Conservation (phyloP, 345 rosid genomes). For the Eucalyptus dawsonii region DNA sequence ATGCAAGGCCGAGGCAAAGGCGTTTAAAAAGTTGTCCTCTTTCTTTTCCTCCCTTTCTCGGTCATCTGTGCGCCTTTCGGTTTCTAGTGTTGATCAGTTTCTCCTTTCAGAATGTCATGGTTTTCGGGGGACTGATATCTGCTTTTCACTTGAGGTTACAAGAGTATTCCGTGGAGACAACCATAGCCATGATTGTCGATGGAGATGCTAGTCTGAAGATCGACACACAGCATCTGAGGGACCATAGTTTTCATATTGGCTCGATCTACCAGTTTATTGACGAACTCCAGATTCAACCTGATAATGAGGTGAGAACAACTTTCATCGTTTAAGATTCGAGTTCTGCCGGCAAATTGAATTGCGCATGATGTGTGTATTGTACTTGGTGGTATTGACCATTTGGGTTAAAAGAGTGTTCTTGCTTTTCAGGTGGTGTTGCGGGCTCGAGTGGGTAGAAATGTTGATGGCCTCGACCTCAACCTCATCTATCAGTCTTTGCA, state of each 20-base stretch:
- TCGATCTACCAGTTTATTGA: slow-evolving; percentile 52
- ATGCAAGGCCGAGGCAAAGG: not conserved
- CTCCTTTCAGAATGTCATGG: not conserved
- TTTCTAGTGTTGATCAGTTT: not conserved
- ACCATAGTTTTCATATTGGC: slow-evolving; percentile 47
- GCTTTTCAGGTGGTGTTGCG: slow-evolving; percentile 41
- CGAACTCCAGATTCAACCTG: slow-evolving; percentile 51
- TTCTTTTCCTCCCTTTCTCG: not conserved
- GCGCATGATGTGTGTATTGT: not conserved
- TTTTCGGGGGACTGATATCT: not conserved
- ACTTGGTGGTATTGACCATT: not conserved
- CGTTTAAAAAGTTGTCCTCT: not conserved
- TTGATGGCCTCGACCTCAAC: slow-evolving; percentile 66
- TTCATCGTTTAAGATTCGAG: no score
- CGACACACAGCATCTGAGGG: slow-evolving; percentile 55
- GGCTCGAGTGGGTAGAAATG: slow-evolving; percentile 76
- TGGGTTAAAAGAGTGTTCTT: not conserved
- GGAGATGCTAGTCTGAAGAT: slow-evolving; percentile 35
- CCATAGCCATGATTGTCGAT: slow-evolving; percentile 40
- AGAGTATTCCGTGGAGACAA: slow-evolving; percentile 40
- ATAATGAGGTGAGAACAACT: slow-evolving; percentile 29
- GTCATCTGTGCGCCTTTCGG: not conserved
- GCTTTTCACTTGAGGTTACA: slow-evolving; percentile 27
- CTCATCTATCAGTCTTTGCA: slow-evolving; percentile 54
- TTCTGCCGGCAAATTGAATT: no score